Percentiles rank a stretch among this genome's conserved stretches.
Evolutionary conservation across 2,329 filamentous ascomycete genomes (phyloP).

Genomic region (Lachnellula arida): DNA sequence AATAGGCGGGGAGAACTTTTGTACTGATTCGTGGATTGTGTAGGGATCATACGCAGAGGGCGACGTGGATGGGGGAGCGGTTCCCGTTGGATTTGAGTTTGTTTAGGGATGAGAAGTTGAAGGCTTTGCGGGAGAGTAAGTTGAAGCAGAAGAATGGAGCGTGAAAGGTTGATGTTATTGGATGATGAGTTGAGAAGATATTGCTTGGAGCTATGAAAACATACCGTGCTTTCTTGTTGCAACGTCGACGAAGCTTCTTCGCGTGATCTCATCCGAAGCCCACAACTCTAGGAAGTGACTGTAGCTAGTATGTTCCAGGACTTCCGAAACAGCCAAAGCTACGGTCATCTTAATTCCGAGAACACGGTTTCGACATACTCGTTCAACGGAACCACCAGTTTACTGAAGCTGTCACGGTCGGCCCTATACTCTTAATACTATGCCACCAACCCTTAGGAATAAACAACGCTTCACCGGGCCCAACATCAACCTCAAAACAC

Average conservation of each 20-base stretch:
- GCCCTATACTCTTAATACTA: conserved; percentile 62
- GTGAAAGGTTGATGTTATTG: background rate
- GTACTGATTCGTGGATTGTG: no score
- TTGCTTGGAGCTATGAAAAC: no score
- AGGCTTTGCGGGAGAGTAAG: no score
- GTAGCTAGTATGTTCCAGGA: background rate
- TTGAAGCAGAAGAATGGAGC: background rate
- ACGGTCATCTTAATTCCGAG: background rate
- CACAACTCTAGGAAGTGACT: background rate
- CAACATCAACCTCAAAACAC: conserved; percentile 43
- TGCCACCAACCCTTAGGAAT: conserved; percentile 88
- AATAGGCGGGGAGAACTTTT: no score
- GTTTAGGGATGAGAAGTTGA: conserved; percentile 36
- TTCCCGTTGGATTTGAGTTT: conserved; percentile 53
- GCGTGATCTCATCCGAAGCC: background rate
- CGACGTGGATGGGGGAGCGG: conserved; percentile 70
- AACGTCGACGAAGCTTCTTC: no score
- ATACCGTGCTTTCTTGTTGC: no score
- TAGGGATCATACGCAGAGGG: conserved; percentile 49
- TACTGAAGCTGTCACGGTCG: conserved; percentile 32
- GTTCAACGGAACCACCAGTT: conserved; percentile 54
- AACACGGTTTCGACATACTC: background rate
- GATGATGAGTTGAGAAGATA: background rate
- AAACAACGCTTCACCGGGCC: conserved; percentile 66
- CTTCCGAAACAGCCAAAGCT: background rate